Evolutionary conservation across 129 eudicot genomes (phyloP).

Genomic region (Artemisia tridentata): DNA sequence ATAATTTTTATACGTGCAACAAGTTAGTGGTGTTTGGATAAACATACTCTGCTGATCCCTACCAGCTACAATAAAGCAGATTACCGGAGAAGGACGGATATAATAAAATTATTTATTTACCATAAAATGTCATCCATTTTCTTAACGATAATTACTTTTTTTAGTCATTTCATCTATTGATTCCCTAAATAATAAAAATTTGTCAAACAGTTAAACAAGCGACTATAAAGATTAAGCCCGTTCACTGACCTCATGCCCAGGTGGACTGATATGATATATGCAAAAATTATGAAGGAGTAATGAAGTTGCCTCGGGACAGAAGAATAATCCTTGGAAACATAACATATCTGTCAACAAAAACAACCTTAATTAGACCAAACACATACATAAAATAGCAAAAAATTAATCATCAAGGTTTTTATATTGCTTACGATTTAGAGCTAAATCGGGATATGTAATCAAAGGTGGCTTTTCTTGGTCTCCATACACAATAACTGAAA

Average conservation of each 20-base stretch:
- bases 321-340: slow-evolving; percentile 97
- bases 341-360: slow-evolving; percentile 64
- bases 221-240: slow-evolving; percentile 1
- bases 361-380: neutral
- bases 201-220: neutral
- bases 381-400: neutral
- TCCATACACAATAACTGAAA: slow-evolving; percentile 94
- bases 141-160: neutral
- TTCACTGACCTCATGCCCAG: slow-evolving; percentile 97
- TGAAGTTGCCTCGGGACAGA: slow-evolving; percentile 98
- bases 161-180: slow-evolving; percentile 12
- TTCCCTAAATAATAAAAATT: neutral
- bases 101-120: too few species aligned
- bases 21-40: slow-evolving; percentile 6
- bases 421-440: slow-evolving; percentile 78
- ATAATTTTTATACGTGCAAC: neutral
- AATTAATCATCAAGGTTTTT: slow-evolving; percentile 3
- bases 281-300: slow-evolving; percentile 95
- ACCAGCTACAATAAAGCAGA: too few species aligned
- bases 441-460: slow-evolving; percentile 96
- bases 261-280: slow-evolving; percentile 97
- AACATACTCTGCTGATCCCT: too few species aligned
- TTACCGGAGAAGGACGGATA: too few species aligned
- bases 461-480: slow-evolving; percentile 92
- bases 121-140: neutral